These are phyloP conservation scores for Penicillium sp. DNA, from an alignment of 2,329 filamentous ascomycete genomes.

Conservation along the genomic window DNA sequence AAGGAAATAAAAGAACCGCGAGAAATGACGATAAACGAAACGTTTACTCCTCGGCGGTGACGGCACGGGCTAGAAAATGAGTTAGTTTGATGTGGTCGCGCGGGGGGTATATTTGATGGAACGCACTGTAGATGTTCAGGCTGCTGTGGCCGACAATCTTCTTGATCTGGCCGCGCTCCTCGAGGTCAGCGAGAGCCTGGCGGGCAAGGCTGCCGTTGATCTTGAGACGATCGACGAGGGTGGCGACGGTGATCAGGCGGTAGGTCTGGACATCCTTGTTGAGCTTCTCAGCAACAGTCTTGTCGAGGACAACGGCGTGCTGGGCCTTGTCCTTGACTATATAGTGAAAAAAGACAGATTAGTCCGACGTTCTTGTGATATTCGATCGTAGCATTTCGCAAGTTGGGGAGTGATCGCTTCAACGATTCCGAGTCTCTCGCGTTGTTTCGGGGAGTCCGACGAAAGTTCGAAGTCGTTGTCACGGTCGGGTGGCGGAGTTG, in stretches of 20 bases:
- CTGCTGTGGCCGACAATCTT: slow-evolving; percentile 95
- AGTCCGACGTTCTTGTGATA: slow-evolving; percentile 15
- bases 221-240: slow-evolving; percentile 99
- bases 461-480: slow-evolving; percentile 22
- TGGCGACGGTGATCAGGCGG: slow-evolving; percentile 97
- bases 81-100: slow-evolving; percentile 8
- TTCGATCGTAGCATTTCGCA: not conserved
- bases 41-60: slow-evolving; percentile 48
- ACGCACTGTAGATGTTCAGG: slow-evolving; percentile 96
- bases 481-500: slow-evolving; percentile 20
- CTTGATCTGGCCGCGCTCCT: slow-evolving; percentile 99
- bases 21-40: slow-evolving; percentile 34
- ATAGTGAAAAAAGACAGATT: slow-evolving; percentile 22
- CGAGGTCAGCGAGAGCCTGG: slow-evolving; percentile 83
- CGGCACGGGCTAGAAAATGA: slow-evolving; percentile 40
- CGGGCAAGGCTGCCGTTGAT: slow-evolving; percentile 98
- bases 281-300: slow-evolving; percentile 95
- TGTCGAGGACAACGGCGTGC: slow-evolving; percentile 98
- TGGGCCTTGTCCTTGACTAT: slow-evolving; percentile 99
- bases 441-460: slow-evolving; percentile 7
- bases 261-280: slow-evolving; percentile 99
- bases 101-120: not conserved
- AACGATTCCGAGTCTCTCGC: slow-evolving; percentile 16
- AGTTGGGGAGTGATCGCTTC: slow-evolving; percentile 5
- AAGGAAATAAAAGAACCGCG: slow-evolving; percentile 38